Evolutionary conservation across 768 basidiomycete genomes (phyloP).

Genomic region (Agrocybe pediades): DNA sequence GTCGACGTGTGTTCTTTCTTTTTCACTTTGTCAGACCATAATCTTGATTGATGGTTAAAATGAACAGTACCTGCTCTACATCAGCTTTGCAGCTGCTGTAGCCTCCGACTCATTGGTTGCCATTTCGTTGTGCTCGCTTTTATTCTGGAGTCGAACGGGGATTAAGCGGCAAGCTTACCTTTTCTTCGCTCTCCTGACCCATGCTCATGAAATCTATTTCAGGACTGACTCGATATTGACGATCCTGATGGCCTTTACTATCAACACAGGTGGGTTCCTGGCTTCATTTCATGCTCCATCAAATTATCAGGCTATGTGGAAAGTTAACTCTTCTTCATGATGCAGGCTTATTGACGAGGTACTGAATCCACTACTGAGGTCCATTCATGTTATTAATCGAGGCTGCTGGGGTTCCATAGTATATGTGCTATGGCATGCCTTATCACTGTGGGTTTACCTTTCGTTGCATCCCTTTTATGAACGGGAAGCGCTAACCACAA

Average conservation of each 20-base stretch:
- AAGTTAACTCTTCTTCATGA: background rate
- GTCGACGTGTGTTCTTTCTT: slow-evolving; percentile 9
- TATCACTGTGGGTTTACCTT: slow-evolving; percentile 18
- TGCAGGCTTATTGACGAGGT: slow-evolving; percentile 28
- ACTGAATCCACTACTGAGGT: background rate
- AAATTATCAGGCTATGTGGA: background rate
- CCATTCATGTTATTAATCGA: background rate
- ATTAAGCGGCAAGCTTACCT: slow-evolving; percentile 19
- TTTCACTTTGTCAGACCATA: background rate
- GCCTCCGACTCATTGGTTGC: slow-evolving; percentile 22
- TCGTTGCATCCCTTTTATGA: background rate
- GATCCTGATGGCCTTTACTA: slow-evolving; percentile 24
- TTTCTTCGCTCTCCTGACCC: background rate
- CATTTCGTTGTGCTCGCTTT: slow-evolving; percentile 20
- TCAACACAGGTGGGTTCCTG: slow-evolving; percentile 19
- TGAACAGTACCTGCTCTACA: slow-evolving; percentile 13
- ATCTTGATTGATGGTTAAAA: background rate
- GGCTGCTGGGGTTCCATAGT: slow-evolving; percentile 1
- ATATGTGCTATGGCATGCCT: slow-evolving; percentile 24
- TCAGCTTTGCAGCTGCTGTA: slow-evolving; percentile 22
- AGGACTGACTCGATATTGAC: slow-evolving; percentile 22
- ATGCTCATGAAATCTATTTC: background rate
- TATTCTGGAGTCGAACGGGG: slow-evolving; percentile 25
- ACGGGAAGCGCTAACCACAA: background rate
- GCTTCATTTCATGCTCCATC: background rate